Percentiles rank a stretch among this genome's conserved stretches.
These are phyloP conservation scores for Orbilia oligospora DNA, from an alignment of 2,329 filamentous ascomycete genomes.

Conservation along the genomic window DNA sequence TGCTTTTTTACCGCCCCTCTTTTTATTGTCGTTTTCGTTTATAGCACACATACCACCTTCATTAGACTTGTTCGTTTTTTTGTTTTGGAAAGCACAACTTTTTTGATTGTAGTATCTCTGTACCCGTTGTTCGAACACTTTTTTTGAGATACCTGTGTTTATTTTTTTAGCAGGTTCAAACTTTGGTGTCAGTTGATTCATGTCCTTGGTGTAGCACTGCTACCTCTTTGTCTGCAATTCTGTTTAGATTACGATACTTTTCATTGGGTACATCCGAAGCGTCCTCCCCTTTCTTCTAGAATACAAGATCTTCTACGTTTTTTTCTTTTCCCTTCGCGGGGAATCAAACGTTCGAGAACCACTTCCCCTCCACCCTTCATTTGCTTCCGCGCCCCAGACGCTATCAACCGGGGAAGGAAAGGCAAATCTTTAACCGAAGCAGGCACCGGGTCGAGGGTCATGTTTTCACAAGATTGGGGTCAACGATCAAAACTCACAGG, in stretches of 20 bases:
- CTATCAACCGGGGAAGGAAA: slow-evolving; percentile 31
- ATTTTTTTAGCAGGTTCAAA: slow-evolving; percentile 50
- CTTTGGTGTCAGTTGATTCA: slow-evolving; percentile 60
- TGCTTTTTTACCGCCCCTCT: slow-evolving; percentile 37
- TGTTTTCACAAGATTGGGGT: slow-evolving; percentile 41
- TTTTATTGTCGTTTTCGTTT: slow-evolving; percentile 29
- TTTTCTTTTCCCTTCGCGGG: slow-evolving; percentile 43
- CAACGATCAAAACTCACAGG: slow-evolving; percentile 7
- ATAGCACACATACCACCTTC: slow-evolving; percentile 53
- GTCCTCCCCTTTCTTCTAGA: slow-evolving; percentile 57
- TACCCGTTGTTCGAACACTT: slow-evolving; percentile 56
- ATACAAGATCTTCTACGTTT: slow-evolving; percentile 48
- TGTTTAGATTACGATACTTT: slow-evolving; percentile 61
- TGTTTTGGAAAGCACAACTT: slow-evolving; percentile 59
- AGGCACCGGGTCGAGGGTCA: slow-evolving; percentile 34
- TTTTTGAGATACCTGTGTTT: slow-evolving; percentile 44
- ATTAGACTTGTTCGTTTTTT: slow-evolving; percentile 43
- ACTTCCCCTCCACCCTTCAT: slow-evolving; percentile 16
- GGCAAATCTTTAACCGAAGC: slow-evolving; percentile 35
- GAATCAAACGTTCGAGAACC: slow-evolving; percentile 48
- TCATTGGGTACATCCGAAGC: slow-evolving; percentile 54
- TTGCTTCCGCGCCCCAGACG: slow-evolving; percentile 31
- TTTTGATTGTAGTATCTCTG: slow-evolving; percentile 54
- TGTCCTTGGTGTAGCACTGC: slow-evolving; percentile 60
- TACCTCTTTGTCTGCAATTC: slow-evolving; percentile 53